Evolutionary conservation across 2,329 filamentous ascomycete genomes (phyloP).

Genomic region (Aspergillus ruber): DNA sequence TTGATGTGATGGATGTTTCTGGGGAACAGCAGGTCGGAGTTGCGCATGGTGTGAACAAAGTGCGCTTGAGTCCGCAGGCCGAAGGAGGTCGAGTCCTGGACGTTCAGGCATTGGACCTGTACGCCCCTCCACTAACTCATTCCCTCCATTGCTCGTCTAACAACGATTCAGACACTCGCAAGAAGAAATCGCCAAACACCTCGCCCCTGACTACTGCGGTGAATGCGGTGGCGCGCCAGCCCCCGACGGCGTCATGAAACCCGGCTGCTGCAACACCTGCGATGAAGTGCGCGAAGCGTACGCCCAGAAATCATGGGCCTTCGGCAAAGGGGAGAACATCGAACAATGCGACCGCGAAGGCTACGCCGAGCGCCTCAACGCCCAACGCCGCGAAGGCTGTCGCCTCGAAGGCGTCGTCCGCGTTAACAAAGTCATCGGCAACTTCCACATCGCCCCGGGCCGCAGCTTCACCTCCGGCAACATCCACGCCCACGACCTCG

Average conservation of each 20-base stretch:
- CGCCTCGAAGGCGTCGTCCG: slow-evolving; percentile 85
- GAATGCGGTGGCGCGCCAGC: slow-evolving; percentile 80
- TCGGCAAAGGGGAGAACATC: slow-evolving; percentile 83
- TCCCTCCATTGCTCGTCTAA: not conserved
- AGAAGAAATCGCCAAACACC: slow-evolving; percentile 65
- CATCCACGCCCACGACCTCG: slow-evolving; percentile 94
- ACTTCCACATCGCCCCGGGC: slow-evolving; percentile 96
- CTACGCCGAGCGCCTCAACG: slow-evolving; percentile 80
- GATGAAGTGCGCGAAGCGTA: slow-evolving; percentile 96
- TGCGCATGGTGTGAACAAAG: slow-evolving; percentile 85
- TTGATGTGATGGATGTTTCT: slow-evolving; percentile 98
- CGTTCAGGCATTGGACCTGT: slow-evolving; percentile 61
- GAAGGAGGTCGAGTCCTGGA: slow-evolving; percentile 75
- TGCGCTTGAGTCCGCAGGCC: slow-evolving; percentile 64
- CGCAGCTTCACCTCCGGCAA: slow-evolving; percentile 94
- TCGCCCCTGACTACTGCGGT: slow-evolving; percentile 89
- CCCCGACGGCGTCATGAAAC: slow-evolving; percentile 64
- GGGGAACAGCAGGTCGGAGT: slow-evolving; percentile 95
- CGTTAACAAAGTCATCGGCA: slow-evolving; percentile 97
- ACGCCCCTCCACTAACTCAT: slow-evolving; percentile 27
- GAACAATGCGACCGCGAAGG: slow-evolving; percentile 95
- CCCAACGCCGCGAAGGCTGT: slow-evolving; percentile 85
- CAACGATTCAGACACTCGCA: slow-evolving; percentile 52
- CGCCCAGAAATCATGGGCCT: slow-evolving; percentile 82
- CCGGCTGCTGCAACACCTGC: slow-evolving; percentile 95